Evolutionary conservation across 495 filamentous ascomycete genomes (phyloP).

Genomic region (Aspergillus heteromorphus): DNA sequence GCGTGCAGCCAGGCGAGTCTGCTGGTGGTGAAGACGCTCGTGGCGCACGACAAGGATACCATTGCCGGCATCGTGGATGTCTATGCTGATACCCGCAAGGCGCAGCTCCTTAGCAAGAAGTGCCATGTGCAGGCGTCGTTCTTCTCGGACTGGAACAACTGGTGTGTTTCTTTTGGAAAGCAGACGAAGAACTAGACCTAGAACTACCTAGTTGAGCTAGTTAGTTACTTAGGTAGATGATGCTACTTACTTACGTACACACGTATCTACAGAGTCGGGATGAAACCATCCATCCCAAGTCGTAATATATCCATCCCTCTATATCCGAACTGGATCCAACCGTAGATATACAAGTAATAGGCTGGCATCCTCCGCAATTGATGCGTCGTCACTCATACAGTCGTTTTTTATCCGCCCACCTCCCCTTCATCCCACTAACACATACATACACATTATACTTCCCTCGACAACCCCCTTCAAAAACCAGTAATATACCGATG

Average conservation of each 20-base stretch:
- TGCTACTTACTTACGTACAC: too few species aligned
- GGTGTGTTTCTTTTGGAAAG: slow-evolving; percentile 50
- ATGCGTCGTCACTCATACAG: too few species aligned
- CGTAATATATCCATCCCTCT: not conserved
- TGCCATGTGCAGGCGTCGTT: slow-evolving; percentile 54
- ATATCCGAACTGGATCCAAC: not conserved
- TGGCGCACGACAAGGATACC: slow-evolving; percentile 43
- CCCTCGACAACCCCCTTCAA: slow-evolving; percentile 2
- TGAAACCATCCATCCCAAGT: not conserved
- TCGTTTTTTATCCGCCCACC: not conserved
- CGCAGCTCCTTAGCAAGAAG: slow-evolving; percentile 50
- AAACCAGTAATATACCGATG: slow-evolving; percentile 54
- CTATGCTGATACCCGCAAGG: slow-evolving; percentile 52
- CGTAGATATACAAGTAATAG: too few species aligned
- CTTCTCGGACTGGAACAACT: slow-evolving; percentile 66
- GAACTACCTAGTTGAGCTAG: slow-evolving; percentile 4
- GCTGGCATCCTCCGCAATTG: too few species aligned
- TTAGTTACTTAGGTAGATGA: too few species aligned
- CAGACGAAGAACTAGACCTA: slow-evolving; percentile 41
- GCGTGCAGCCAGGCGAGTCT: slow-evolving; percentile 61
- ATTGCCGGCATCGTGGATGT: slow-evolving; percentile 48
- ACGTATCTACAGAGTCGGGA: not conserved
- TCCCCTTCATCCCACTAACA: not conserved
- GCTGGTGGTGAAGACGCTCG: slow-evolving; percentile 55
- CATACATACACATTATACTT: not conserved